A percentile compares a stretch with the other conserved stretches of the same genome.
Conservation (phyloP, 495 filamentous ascomycete genomes). For the Cercophora newfieldiana region DNA sequence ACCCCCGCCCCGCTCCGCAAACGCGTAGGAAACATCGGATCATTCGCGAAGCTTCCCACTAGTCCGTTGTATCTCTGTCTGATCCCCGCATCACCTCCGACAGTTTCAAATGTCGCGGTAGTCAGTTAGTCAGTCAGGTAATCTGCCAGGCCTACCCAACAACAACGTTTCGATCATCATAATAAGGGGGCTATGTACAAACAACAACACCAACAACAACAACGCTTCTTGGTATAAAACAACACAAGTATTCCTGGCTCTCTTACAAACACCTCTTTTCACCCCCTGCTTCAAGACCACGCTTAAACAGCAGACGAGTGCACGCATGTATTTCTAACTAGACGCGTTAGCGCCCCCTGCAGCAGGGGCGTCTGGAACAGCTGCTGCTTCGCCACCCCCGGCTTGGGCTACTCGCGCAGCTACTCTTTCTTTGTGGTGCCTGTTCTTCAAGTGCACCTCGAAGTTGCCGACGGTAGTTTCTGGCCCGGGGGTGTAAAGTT, state of each 20-base stretch:
- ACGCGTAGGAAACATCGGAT: no score
- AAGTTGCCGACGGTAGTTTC: slow-evolving; percentile 84
- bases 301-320: background rate
- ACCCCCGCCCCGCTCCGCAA: no score
- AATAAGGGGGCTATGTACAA: background rate
- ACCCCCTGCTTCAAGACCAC: background rate
- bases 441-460: slow-evolving; percentile 83
- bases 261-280: background rate
- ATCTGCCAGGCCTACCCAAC: background rate
- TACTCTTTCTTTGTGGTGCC: slow-evolving; percentile 73
- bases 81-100: background rate
- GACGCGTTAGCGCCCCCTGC: background rate
- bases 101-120: no score
- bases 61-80: no score
- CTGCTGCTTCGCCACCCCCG: background rate
- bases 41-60: no score
- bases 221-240: background rate
- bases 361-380: background rate
- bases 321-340: no score
- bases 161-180: background rate
- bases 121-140: no score
- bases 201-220: background rate
- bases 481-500: slow-evolving; percentile 86
- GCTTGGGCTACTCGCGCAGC: slow-evolving; percentile 15
- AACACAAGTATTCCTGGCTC: background rate